phyloP scores from a whole-genome alignment of 768 basidiomycete species.

The Phlegmacium glaucopus region DNA sequence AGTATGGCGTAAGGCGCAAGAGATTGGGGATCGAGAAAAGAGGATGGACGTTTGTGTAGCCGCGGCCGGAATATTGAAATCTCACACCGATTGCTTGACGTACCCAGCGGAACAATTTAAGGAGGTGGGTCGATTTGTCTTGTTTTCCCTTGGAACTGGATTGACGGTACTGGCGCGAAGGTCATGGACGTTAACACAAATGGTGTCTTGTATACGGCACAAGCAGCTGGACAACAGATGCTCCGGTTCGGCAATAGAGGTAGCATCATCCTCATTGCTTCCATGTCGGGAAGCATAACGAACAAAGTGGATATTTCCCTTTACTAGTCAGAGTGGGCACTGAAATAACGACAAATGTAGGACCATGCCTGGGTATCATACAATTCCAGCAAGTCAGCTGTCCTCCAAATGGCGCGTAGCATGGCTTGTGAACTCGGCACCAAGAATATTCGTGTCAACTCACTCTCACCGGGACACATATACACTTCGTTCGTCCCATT shows the following conservation, averaged over 20 bases:
- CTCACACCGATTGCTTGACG: conserved; percentile 58
- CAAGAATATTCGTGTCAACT: conserved; percentile 67
- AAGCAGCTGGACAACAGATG: conserved; percentile 66
- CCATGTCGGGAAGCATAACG: conserved; percentile 68
- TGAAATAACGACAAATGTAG: conserved; percentile 27
- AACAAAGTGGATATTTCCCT: conserved; percentile 47
- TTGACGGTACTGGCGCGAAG: conserved; percentile 24
- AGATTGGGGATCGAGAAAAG: conserved; percentile 63
- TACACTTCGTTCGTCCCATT: conserved; percentile 51
- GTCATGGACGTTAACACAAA: conserved; percentile 68
- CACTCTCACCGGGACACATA: conserved; percentile 74
- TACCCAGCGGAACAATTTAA: conserved; percentile 64
- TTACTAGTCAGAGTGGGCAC: not conserved
- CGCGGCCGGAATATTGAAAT: conserved; percentile 69
- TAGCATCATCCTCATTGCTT: conserved; percentile 63
- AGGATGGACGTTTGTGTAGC: conserved; percentile 76
- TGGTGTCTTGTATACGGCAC: conserved; percentile 61
- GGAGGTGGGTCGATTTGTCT: conserved; percentile 37
- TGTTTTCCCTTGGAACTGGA: not conserved
- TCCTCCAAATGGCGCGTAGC: conserved; percentile 76
- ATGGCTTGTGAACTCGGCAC: conserved; percentile 79
- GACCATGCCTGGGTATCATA: conserved; percentile 76
- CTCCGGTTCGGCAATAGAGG: conserved; percentile 48
- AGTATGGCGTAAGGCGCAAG: conserved; percentile 53
- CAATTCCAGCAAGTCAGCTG: conserved; percentile 74